Percentiles rank a stretch among this genome's conserved stretches.
These are phyloP conservation scores for Beauveria sp. DNA, from an alignment of 2,329 filamentous ascomycete genomes.

Conservation along the genomic window DNA sequence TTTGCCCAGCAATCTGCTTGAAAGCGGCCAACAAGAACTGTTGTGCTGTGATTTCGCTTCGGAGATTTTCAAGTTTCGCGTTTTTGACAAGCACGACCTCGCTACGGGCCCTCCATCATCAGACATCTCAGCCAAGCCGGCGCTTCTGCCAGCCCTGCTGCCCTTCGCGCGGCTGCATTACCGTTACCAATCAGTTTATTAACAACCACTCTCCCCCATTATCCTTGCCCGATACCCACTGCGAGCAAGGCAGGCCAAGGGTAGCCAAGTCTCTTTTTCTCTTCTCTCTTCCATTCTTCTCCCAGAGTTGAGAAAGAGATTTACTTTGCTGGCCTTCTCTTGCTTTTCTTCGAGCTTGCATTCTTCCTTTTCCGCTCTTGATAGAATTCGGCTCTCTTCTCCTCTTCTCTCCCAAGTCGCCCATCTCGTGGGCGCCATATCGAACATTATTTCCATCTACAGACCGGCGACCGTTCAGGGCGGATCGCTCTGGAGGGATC, in stretches of 20 bases:
- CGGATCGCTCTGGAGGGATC: slow-evolving; percentile 70
- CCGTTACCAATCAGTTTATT: slow-evolving; percentile 10
- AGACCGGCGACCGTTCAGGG: slow-evolving; percentile 64
- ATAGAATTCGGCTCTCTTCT: neutral
- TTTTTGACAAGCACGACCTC: neutral
- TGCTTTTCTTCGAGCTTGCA: neutral
- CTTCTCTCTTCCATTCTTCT: neutral
- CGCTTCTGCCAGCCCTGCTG: slow-evolving; percentile 6
- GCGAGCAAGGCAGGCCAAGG: slow-evolving; percentile 7
- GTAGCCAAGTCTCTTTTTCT: neutral
- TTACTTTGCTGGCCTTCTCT: slow-evolving; percentile 1
- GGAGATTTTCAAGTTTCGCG: slow-evolving; percentile 4
- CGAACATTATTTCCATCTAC: slow-evolving; percentile 53
- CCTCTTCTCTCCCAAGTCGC: slow-evolving; percentile 28
- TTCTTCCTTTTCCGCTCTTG: neutral
- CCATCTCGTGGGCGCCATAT: slow-evolving; percentile 42
- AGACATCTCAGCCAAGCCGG: neutral
- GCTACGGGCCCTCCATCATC: neutral
- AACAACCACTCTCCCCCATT: slow-evolving; percentile 6
- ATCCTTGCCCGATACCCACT: slow-evolving; percentile 10
- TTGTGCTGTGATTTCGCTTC: neutral
- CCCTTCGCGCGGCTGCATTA: slow-evolving; percentile 5
- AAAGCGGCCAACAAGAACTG: neutral
- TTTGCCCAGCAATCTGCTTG: neutral
- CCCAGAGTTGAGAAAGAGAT: neutral